These are phyloP conservation scores for Oryza glumipatula DNA, from an alignment of 176 grass and related monocot genomes.

Conservation along the genomic window DNA sequence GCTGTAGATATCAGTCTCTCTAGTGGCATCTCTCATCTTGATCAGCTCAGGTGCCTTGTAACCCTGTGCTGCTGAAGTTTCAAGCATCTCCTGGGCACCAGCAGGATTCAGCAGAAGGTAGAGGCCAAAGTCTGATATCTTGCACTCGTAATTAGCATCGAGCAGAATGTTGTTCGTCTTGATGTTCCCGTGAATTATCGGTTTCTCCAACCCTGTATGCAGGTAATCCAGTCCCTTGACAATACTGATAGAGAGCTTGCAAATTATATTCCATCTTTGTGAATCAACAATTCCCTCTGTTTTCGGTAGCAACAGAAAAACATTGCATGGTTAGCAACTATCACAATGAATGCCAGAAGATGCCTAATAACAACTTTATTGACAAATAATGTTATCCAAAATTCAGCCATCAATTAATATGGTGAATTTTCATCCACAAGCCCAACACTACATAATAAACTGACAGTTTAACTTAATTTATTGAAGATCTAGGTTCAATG, in stretches of 20 bases:
- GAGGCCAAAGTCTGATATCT: constrained; percentile 72
- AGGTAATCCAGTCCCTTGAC: constrained; percentile 84
- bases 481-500: constrained; percentile 1
- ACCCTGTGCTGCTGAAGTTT: constrained; percentile 60
- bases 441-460: background rate
- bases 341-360: background rate
- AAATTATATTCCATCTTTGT: constrained; percentile 78
- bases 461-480: background rate
- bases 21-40: constrained; percentile 76
- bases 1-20: constrained; percentile 78
- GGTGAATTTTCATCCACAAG: background rate
- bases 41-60: constrained; percentile 89
- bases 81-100: constrained; percentile 78
- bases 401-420: background rate
- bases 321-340: constrained; percentile 10
- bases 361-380: background rate
- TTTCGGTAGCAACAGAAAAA: constrained; percentile 21
- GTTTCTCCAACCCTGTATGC: constrained; percentile 67
- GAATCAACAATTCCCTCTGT: constrained; percentile 82
- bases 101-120: constrained; percentile 61
- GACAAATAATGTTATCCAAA: background rate
- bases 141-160: constrained; percentile 62
- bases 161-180: constrained; percentile 88
- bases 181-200: constrained; percentile 81
- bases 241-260: constrained; percentile 73